Conservation (phyloP, 495 filamentous ascomycete genomes). For the Penicillium coprophilum region DNA sequence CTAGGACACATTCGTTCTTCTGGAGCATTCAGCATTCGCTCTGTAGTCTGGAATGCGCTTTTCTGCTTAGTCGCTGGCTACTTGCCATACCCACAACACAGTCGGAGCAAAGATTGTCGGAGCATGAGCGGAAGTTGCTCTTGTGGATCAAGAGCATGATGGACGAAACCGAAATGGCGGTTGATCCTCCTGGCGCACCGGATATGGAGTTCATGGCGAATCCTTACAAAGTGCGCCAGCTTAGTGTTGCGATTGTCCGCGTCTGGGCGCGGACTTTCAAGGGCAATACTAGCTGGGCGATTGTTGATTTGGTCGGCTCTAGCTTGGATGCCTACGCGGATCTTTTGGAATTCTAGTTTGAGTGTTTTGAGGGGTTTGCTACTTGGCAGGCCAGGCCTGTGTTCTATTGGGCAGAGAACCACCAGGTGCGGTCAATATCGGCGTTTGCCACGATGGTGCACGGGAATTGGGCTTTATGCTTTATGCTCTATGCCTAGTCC, state of each 20-base stretch:
- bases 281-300: constrained; percentile 56
- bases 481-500: too few species aligned
- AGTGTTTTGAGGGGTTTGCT: not conserved
- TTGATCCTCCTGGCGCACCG: constrained; percentile 46
- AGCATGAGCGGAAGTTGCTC: constrained; percentile 63
- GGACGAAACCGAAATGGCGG: constrained; percentile 73
- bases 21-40: constrained; percentile 58
- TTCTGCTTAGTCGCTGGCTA: constrained; percentile 55
- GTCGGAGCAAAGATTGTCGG: constrained; percentile 45
- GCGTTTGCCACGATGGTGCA: too few species aligned
- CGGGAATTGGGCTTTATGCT: not conserved
- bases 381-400: not conserved
- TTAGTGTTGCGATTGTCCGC: constrained; percentile 52
- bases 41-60: constrained; percentile 55
- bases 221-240: constrained; percentile 46
- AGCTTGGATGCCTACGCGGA: constrained; percentile 48
- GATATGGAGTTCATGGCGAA: constrained; percentile 48
- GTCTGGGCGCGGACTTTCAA: constrained; percentile 55
- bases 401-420: not conserved
- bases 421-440: not conserved
- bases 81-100: constrained; percentile 48
- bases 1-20: constrained; percentile 53
- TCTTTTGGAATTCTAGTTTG: constrained; percentile 35
- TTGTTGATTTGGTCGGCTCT: constrained; percentile 51
- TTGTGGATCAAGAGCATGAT: constrained; percentile 71